Conservation (phyloP, 306 rosid species). For the Malus domestica region DNA sequence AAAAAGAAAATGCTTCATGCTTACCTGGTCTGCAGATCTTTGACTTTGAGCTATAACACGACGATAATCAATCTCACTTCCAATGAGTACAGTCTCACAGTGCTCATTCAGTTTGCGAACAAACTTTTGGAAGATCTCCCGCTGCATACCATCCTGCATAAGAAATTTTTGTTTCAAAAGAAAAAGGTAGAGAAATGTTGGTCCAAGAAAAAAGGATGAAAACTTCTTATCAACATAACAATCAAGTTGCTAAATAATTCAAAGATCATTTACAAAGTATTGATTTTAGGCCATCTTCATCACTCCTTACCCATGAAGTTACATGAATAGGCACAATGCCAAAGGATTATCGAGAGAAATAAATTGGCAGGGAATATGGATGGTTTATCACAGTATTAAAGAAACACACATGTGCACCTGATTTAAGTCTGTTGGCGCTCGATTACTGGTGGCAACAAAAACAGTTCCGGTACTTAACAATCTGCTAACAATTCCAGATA, state of each 20-base stretch:
- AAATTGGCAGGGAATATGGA: not conserved
- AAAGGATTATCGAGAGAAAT: not conserved
- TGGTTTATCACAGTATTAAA: not conserved
- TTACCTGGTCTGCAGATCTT: slow-evolving; percentile 58
- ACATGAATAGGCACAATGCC: not conserved
- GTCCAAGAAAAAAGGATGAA: not conserved
- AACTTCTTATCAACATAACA: not conserved
- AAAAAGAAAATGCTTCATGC: slow-evolving; percentile 17
- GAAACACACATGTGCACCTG: slow-evolving; percentile 36
- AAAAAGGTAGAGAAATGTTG: not conserved
- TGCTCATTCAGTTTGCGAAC: slow-evolving; percentile 63
- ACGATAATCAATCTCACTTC: slow-evolving; percentile 90
- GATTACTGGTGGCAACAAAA: slow-evolving; percentile 91
- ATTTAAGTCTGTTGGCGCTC: slow-evolving; percentile 84
- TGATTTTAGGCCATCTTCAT: not conserved
- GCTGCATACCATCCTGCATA: slow-evolving; percentile 84
- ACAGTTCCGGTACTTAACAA: slow-evolving; percentile 83
- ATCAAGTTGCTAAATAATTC: not conserved
- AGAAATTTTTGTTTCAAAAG: not conserved
- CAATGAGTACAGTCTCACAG: slow-evolving; percentile 61
- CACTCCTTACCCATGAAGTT: not conserved
- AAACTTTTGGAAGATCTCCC: slow-evolving; percentile 64
- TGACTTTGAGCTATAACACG: slow-evolving; percentile 66
- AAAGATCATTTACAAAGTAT: not conserved
- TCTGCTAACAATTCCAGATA: slow-evolving; percentile 97